Percentiles rank a stretch among this genome's conserved stretches.
Evolutionary conservation across 2,329 filamentous ascomycete genomes (phyloP).

Genomic region (Xylariales sp.): DNA sequence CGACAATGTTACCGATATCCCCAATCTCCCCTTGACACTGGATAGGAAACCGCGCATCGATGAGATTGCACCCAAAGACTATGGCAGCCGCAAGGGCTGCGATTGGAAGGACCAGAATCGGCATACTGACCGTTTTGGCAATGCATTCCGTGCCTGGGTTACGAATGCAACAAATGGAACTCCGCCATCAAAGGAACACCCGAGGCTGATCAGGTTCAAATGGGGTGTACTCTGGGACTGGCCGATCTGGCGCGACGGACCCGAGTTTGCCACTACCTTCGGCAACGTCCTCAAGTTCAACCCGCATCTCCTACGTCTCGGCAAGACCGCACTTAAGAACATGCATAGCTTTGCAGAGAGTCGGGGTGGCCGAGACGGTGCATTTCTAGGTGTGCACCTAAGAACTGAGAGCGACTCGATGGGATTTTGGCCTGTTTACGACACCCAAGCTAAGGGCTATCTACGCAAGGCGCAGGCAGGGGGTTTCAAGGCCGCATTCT

Average conservation of each 20-base stretch:
- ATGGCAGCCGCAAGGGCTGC: slow-evolving; percentile 33
- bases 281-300: slow-evolving; percentile 37
- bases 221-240: slow-evolving; percentile 43
- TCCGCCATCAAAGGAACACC: slow-evolving; percentile 22
- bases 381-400: slow-evolving; percentile 39
- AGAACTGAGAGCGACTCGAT: slow-evolving; percentile 44
- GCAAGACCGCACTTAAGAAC: slow-evolving; percentile 28
- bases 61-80: slow-evolving; percentile 36
- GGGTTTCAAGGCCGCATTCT: slow-evolving; percentile 34
- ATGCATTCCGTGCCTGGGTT: slow-evolving; percentile 29
- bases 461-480: slow-evolving; percentile 27
- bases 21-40: slow-evolving; percentile 26
- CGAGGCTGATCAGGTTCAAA: slow-evolving; percentile 35
- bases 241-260: slow-evolving; percentile 40
- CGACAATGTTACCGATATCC: slow-evolving; percentile 31
- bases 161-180: slow-evolving; percentile 21
- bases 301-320: slow-evolving; percentile 36
- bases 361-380: slow-evolving; percentile 17
- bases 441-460: slow-evolving; percentile 36
- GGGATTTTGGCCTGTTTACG: slow-evolving; percentile 40
- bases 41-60: slow-evolving; percentile 33
- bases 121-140: slow-evolving; percentile 34
- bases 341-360: slow-evolving; percentile 28
- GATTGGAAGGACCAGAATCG: slow-evolving; percentile 35
- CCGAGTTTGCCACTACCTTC: slow-evolving; percentile 41